These are phyloP conservation scores for Prototheca wickerhamii DNA, from an alignment of 163 green algal genomes.

Conservation along the genomic window DNA sequence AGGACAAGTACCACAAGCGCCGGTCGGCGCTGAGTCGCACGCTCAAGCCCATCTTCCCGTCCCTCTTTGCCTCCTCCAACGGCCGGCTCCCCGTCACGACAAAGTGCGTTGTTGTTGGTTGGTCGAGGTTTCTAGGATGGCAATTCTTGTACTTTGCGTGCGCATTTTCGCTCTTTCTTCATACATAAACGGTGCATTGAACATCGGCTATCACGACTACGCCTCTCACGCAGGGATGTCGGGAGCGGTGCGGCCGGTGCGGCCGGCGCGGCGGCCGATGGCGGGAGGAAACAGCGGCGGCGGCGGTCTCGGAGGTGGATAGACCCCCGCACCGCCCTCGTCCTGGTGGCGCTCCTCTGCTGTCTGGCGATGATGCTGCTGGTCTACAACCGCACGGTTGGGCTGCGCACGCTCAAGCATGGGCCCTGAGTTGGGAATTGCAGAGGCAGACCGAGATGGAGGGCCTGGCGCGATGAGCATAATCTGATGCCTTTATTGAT, in stretches of 20 bases:
- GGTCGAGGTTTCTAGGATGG: neutral
- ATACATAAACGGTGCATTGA: neutral
- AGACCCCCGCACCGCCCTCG: constrained; percentile 33
- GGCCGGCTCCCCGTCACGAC: constrained; percentile 40
- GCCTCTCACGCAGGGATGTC: constrained; percentile 12
- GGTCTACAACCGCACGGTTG: constrained; percentile 17
- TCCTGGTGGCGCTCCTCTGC: constrained; percentile 37
- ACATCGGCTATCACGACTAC: no score
- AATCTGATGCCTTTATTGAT: neutral
- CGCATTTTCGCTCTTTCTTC: neutral
- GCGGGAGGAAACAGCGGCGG: constrained; percentile 15
- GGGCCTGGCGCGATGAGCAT: neutral
- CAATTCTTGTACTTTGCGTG: neutral
- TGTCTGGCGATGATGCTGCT: constrained; percentile 42
- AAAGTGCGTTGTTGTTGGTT: constrained; percentile 21
- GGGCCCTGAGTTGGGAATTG: neutral
- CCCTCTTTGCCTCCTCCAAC: constrained; percentile 36
- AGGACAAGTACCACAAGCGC: constrained; percentile 46
- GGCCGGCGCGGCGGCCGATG: constrained; percentile 8
- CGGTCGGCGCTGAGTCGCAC: constrained; percentile 38
- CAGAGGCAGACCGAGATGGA: neutral
- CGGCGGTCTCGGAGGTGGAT: constrained; percentile 16
- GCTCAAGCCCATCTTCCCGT: constrained; percentile 52
- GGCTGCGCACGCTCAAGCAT: neutral
- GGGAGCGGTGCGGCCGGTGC: neutral